Evolutionary conservation across 2,329 filamentous ascomycete genomes (phyloP), one percentile per base, ranked within the genome.

Genomic region (Elsinoe ampelina): DNA sequence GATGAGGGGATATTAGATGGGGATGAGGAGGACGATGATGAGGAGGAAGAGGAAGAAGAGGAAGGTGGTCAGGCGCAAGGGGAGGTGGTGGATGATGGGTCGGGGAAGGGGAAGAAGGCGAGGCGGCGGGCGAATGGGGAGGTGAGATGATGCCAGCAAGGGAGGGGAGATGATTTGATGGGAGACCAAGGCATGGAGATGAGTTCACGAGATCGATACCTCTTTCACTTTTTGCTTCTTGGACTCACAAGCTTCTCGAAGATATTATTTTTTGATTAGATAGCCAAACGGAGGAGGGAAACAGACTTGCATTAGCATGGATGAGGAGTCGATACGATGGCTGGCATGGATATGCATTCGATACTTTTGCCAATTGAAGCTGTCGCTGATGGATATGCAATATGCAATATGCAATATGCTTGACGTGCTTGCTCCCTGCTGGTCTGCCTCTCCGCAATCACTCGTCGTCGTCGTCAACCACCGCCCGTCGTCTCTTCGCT

Each of bases 31-130:
- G 59, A 59, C 19, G 59, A 59, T 2, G 58, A 58, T 11, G 57
- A 47, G 20, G 41, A 47, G 7, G 34, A 36, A 30, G 50, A 54
- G 22, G 51, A 52, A 32, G 55, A 55, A 22, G 51, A 50, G 55
- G 55, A 85, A 54, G 79, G 80, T 63, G 76, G 77, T 62, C 77
- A 78, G 26, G 42, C 41, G 22, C 34, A 32, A 77, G 75, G 58
- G 82, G 76, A 66, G 80, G 80, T 48, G 81, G 80, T 60, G 79
- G 75, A 56, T 19, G 54, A 56, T 38, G 54, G 39, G 19, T 47
- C 41, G 4, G 39, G 54, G 22, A 34, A 30, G 30, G 54, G 54
- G 13, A 56, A 56, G 54, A 7, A 68, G 74, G 58, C 72, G 71
- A 36, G 74, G 75, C 12, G 74, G 73, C 20, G 69, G 72, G 39